Conservation (phyloP, 1,284 basidiomycete species). For the Paramarasmius palmivorus region DNA sequence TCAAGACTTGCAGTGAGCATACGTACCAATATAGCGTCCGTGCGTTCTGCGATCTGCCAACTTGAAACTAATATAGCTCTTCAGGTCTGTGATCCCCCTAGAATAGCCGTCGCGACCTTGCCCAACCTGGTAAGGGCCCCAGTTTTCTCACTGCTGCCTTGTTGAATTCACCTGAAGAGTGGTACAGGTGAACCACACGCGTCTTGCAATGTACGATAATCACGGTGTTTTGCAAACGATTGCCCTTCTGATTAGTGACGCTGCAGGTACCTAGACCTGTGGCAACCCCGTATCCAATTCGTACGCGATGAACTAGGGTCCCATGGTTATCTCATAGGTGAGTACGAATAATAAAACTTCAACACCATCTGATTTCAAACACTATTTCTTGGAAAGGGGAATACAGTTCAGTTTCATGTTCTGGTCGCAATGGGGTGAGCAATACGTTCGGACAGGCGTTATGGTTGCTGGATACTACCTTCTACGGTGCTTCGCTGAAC, state of each 20-base stretch:
- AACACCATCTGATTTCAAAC: background rate
- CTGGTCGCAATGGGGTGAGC: constrained; percentile 45
- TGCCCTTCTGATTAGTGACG: background rate
- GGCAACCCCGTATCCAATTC: constrained; percentile 49
- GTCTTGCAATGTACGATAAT: constrained; percentile 40
- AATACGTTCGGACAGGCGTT: constrained; percentile 55
- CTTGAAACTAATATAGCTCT: background rate
- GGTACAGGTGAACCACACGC: constrained; percentile 48
- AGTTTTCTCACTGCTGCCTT: background rate
- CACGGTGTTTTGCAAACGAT: background rate
- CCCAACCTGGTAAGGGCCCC: constrained; percentile 40
- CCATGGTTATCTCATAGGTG: constrained; percentile 47
- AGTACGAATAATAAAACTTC: background rate
- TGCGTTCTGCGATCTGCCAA: background rate
- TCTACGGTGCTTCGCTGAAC: constrained; percentile 53
- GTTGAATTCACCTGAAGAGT: background rate
- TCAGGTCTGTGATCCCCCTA: constrained; percentile 47
- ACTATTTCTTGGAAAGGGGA: constrained; percentile 39
- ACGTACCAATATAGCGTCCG: constrained; percentile 52
- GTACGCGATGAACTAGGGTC: constrained; percentile 45
- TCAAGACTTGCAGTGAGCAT: constrained; percentile 47
- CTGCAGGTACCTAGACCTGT: constrained; percentile 48
- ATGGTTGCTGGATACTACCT: constrained; percentile 48
- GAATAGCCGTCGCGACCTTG: constrained; percentile 44
- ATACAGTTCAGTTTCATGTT: constrained; percentile 54